phyloP scores from a whole-genome alignment of 768 basidiomycete genomes.

The Leccinum longicurvipes region DNA sequence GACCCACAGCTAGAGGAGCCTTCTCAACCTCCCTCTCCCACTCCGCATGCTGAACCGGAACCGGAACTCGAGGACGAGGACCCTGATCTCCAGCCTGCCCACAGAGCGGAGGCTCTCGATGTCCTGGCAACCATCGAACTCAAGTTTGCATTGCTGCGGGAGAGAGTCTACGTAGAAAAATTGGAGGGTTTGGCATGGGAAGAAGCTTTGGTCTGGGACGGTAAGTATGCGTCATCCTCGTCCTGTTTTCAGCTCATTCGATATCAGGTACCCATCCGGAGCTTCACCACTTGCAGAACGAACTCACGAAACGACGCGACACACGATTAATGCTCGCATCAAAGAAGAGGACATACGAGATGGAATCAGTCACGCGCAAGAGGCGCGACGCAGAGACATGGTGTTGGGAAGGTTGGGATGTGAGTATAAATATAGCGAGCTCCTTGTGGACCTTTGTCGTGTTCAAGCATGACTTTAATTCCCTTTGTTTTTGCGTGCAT shows the following conservation, averaged over 20 bases:
- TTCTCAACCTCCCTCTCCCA: slow-evolving; percentile 24
- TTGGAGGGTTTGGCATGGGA: slow-evolving; percentile 91
- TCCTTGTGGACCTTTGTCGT: neutral
- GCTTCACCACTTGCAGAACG: slow-evolving; percentile 73
- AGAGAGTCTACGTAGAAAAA: slow-evolving; percentile 88
- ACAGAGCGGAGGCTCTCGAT: slow-evolving; percentile 85
- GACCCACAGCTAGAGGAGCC: slow-evolving; percentile 27
- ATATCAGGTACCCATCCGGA: slow-evolving; percentile 79
- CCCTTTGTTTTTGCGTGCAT: neutral
- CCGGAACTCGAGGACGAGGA: slow-evolving; percentile 42
- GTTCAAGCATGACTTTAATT: slow-evolving; percentile 4
- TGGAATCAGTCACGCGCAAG: slow-evolving; percentile 57
- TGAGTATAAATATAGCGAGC: slow-evolving; percentile 32
- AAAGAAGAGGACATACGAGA: slow-evolving; percentile 67
- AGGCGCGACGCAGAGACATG: slow-evolving; percentile 68
- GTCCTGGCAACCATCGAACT: slow-evolving; percentile 87
- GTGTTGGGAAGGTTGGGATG: slow-evolving; percentile 93
- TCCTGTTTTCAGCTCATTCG: neutral
- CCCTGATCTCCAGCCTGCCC: slow-evolving; percentile 73
- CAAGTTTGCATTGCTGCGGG: slow-evolving; percentile 84
- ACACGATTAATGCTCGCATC: slow-evolving; percentile 78
- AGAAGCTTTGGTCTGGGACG: slow-evolving; percentile 72
- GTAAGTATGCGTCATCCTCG: slow-evolving; percentile 40
- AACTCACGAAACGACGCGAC: slow-evolving; percentile 74
- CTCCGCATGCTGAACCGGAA: slow-evolving; percentile 24